phyloP scores from a whole-genome alignment of 768 basidiomycete genomes.

The Kwoniella sp. region DNA sequence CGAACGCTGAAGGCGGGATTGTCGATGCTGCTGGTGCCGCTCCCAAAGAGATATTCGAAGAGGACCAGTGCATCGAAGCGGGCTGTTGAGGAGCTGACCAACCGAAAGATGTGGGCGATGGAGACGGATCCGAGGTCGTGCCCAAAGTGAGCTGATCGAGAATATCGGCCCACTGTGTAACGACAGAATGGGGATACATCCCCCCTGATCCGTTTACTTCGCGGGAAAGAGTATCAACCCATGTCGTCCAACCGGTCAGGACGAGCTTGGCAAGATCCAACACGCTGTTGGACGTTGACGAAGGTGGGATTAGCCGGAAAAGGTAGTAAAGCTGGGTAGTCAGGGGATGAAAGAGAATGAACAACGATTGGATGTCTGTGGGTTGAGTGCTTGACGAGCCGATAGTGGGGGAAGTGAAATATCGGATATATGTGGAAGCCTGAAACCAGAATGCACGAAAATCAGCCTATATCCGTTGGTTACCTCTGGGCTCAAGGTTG shows the following conservation, averaged over 20 bases:
- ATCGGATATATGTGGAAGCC: constrained; percentile 44
- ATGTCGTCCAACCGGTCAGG: constrained; percentile 29
- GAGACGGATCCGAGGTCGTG: neutral
- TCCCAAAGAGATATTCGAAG: neutral
- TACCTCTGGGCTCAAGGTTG: no score
- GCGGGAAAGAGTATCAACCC: constrained; percentile 27
- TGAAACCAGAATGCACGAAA: constrained; percentile 10
- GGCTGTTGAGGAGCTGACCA: constrained; percentile 13
- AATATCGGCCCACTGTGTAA: constrained; percentile 32
- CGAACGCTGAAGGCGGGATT: constrained; percentile 4
- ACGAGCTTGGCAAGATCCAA: constrained; percentile 37
- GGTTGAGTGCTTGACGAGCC: neutral
- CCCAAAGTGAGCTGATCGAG: constrained; percentile 21
- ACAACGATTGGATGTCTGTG: constrained; percentile 21
- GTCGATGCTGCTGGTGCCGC: neutral
- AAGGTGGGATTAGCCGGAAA: constrained; percentile 28
- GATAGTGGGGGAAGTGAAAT: constrained; percentile 27
- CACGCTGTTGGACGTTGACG: constrained; percentile 4
- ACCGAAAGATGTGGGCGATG: neutral
- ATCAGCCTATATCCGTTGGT: no score
- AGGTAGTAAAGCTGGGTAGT: constrained; percentile 28
- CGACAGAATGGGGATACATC: constrained; percentile 42
- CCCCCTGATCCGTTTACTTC: constrained; percentile 48
- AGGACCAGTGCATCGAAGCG: neutral
- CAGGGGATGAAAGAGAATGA: constrained; percentile 30